Base-by-base conservation (phyloP, 2,329 filamentous ascomycete genomes). In the Fusarium napiforme region DNA sequence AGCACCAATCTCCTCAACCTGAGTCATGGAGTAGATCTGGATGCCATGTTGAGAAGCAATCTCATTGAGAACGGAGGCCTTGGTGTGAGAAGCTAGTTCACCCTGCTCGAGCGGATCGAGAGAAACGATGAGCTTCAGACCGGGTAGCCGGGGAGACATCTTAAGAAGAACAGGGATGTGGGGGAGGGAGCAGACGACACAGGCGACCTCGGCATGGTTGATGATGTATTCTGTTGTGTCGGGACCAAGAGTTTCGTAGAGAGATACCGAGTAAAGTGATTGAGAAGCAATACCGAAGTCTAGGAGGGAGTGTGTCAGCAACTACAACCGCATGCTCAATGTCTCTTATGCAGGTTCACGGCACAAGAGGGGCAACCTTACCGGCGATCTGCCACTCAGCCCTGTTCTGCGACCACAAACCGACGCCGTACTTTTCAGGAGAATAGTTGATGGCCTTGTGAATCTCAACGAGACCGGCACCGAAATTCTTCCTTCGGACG, bases 211-310 rank as follows among this genome's bases (percentile, higher is more conserved):
- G 61, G 94, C 90, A 81, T 98, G 96, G 83, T 97, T 97, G 85
- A 98, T 93, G 82, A 99, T 98, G 84, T 93, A 98, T 84, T 98
- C 95, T 64, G 93, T 95, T 5, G 95, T 90, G 75, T 97, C 94
- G 18, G 96, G 92, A 15, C 96, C 96, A 9, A 99, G 89, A 18
- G 96, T 98, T 83, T 98, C 96, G 85, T 99, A 99, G 57, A 99
- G 92, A 9, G 96, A 97, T 62, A 99, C 95, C 28, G 93, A 93
- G 84, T 88, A 98, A 36, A 98, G 89, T 12, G 92, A 90, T 82
- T 98, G 96, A 18, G 95, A 96, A 84, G 93, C 91, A 80, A 93
- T 92, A 43, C 90, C 96, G 79, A 98, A 85, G 86, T 98, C 96
- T 94, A 65, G 30, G 21, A 11, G 42, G 55, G 40, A 32, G 32